A percentile compares a stretch with the other conserved stretches of the same genome.
Conservation (phyloP, 345 rosid genomes). For the Populus euphratica region DNA sequence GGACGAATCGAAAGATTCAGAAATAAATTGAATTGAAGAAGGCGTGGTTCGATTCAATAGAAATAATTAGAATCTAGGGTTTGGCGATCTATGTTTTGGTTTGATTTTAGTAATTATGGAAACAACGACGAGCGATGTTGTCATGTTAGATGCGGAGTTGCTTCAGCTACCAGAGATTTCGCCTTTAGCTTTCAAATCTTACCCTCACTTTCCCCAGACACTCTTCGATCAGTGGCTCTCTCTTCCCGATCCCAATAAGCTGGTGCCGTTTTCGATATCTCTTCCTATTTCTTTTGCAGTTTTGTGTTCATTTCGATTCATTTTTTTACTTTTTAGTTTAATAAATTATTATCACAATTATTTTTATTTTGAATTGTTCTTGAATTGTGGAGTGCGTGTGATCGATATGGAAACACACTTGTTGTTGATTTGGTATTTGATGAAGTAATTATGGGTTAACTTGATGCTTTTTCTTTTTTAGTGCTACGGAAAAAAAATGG, state of each 20-base stretch:
- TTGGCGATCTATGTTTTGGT: slow-evolving; percentile 24
- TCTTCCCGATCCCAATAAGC: slow-evolving; percentile 74
- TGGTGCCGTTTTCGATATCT: slow-evolving; percentile 39
- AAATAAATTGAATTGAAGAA: neutral
- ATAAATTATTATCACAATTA: too few species aligned
- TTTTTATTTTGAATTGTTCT: too few species aligned
- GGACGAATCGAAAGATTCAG: neutral
- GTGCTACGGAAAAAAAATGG: neutral
- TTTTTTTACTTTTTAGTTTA: neutral
- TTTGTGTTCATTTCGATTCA: neutral
- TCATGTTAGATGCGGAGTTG: slow-evolving; percentile 69
- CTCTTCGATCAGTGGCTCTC: slow-evolving; percentile 96
- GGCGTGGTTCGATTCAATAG: neutral
- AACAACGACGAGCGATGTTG: slow-evolving; percentile 44
- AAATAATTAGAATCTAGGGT: slow-evolving; percentile 11
- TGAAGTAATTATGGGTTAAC: neutral
- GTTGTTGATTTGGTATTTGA: neutral
- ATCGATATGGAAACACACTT: neutral
- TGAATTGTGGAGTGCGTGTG: neutral
- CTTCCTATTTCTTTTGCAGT: neutral
- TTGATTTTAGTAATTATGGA: slow-evolving; percentile 28
- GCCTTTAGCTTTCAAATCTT: slow-evolving; percentile 64
- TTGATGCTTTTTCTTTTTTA: neutral
- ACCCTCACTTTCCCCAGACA: slow-evolving; percentile 63
- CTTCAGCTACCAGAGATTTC: slow-evolving; percentile 82